Evolutionary conservation across 768 basidiomycete species (phyloP).

Genomic region (Clitopilus passeckerianus): DNA sequence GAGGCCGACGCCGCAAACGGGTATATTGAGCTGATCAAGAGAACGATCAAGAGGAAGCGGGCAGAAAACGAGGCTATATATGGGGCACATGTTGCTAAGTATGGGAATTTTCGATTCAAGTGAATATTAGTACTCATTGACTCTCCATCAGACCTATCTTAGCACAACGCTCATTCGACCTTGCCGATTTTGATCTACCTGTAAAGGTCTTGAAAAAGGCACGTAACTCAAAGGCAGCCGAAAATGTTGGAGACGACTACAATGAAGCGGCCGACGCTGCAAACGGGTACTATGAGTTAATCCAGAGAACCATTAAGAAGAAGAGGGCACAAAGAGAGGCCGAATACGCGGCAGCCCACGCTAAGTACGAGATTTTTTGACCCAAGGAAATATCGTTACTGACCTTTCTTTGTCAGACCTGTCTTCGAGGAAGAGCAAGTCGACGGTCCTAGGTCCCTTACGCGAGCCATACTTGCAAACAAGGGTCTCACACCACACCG

Average conservation of each 20-base stretch:
- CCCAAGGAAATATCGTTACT: neutral
- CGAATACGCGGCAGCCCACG: conserved; percentile 66
- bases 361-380: conserved; percentile 40
- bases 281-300: conserved; percentile 88
- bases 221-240: no score
- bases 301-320: conserved; percentile 67
- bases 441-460: conserved; percentile 82
- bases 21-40: conserved; percentile 90
- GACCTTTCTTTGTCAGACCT: conserved; percentile 12
- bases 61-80: conserved; percentile 78
- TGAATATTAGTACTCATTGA: neutral
- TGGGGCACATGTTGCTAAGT: conserved; percentile 61
- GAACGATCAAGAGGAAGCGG: conserved; percentile 64
- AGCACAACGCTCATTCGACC: conserved; percentile 26
- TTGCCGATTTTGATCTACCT: no score
- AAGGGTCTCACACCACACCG: conserved; percentile 90
- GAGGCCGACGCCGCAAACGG: conserved; percentile 55
- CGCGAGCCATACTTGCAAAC: conserved; percentile 90
- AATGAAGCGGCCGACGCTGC: conserved; percentile 36
- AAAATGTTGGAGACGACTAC: no score
- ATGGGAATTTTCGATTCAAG: conserved; percentile 17
- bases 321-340: conserved; percentile 78
- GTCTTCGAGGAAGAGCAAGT: conserved; percentile 26
- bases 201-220: no score
- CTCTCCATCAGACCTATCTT: conserved; percentile 17